phyloP scores from a whole-genome alignment of 345 rosid species.

The Limnanthes douglasii region DNA sequence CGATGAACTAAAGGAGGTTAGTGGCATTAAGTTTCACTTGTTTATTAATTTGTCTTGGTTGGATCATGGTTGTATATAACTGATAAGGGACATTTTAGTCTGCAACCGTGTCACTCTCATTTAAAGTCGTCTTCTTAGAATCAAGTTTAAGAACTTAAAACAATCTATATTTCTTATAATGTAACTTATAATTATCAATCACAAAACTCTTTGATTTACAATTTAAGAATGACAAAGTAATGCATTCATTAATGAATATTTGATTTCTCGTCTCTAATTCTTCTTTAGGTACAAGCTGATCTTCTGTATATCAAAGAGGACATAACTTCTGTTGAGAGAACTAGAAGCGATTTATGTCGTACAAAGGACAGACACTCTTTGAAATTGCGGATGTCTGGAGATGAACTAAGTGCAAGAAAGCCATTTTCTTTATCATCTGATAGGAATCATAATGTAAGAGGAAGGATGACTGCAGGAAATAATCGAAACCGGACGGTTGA shows the following conservation, averaged over 20 bases:
- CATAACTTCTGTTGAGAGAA: constrained; percentile 74
- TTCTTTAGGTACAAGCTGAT: constrained; percentile 62
- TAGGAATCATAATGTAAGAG: constrained; percentile 38
- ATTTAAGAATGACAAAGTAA: too few relatives aligned
- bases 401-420: constrained; percentile 48
- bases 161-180: too few relatives aligned
- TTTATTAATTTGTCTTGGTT: too few relatives aligned
- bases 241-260: too few relatives aligned
- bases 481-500: constrained; percentile 47
- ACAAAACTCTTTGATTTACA: too few relatives aligned
- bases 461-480: constrained; percentile 40
- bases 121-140: too few relatives aligned
- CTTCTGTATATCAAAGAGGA: constrained; percentile 86
- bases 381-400: constrained; percentile 79
- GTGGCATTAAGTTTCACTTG: too few relatives aligned
- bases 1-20: constrained; percentile 82
- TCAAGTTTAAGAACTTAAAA: too few relatives aligned
- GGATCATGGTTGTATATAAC: too few relatives aligned
- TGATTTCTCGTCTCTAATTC: neutral
- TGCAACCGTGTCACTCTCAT: neutral
- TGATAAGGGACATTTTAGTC: neutral
- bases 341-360: constrained; percentile 68
- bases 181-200: too few relatives aligned
- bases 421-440: constrained; percentile 46
- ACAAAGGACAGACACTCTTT: constrained; percentile 70